These are phyloP conservation scores for Penstemon davidsonii DNA, from an alignment of 257 asterid genomes.

Conservation along the genomic window DNA sequence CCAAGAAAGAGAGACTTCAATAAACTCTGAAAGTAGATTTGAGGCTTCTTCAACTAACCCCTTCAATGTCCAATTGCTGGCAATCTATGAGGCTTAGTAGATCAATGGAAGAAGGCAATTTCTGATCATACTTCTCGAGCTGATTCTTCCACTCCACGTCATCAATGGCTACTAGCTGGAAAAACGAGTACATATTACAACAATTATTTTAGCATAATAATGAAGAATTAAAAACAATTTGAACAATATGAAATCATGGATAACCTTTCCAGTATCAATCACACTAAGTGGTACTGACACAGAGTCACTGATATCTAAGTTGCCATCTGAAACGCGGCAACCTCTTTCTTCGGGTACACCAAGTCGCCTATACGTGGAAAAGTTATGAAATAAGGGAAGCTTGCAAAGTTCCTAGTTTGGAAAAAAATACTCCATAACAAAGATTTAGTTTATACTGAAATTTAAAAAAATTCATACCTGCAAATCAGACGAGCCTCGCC, in stretches of 20 bases:
- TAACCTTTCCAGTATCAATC: slow-evolving; percentile 62
- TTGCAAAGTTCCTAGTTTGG: not conserved
- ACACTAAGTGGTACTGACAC: slow-evolving; percentile 53
- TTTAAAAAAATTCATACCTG: slow-evolving; percentile 48
- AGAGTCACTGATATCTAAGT: slow-evolving; percentile 47
- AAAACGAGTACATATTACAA: slow-evolving; percentile 8
- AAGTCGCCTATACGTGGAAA: slow-evolving; percentile 48
- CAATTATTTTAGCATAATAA: slow-evolving; percentile 7
- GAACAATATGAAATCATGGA: slow-evolving; percentile 19
- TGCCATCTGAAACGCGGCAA: slow-evolving; percentile 37
- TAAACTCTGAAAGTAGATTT: not conserved
- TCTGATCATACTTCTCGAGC: slow-evolving; percentile 36
- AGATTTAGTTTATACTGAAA: not conserved
- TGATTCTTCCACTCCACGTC: slow-evolving; percentile 47
- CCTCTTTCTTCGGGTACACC: slow-evolving; percentile 49
- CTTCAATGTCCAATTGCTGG: slow-evolving; percentile 48
- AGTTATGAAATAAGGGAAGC: not conserved
- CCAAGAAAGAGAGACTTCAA: not conserved
- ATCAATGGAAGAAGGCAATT: slow-evolving; percentile 52
- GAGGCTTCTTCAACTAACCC: slow-evolving; percentile 47
- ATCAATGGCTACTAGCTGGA: slow-evolving; percentile 52
- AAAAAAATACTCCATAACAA: not conserved
- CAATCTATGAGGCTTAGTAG: slow-evolving; percentile 34
- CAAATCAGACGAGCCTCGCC: slow-evolving; percentile 72
- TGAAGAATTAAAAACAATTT: slow-evolving; percentile 3